Conservation (phyloP, 148 eudicot genomes). For the Talinum fruticosum region DNA sequence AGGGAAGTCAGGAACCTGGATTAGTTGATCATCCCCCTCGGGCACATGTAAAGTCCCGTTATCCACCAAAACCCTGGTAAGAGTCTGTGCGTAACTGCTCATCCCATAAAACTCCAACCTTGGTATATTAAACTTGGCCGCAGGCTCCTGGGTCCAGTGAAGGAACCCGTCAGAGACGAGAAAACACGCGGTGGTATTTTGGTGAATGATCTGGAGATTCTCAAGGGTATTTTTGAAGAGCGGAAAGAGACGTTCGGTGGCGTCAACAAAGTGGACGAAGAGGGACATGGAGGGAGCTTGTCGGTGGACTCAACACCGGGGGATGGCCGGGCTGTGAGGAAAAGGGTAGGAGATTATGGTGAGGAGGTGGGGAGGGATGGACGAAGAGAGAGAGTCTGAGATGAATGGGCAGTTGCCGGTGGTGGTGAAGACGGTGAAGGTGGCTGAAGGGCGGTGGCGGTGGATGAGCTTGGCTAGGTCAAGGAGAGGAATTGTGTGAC, state of each 20-base stretch:
- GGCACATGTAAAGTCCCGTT: conserved; percentile 18
- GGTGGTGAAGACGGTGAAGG: conserved; percentile 67
- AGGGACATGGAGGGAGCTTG: background rate
- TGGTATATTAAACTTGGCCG: conserved; percentile 45
- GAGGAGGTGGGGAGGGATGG: conserved; percentile 3
- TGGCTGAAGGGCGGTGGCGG: conserved; percentile 22
- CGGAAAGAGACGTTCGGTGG: conserved; percentile 38
- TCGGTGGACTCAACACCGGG: background rate
- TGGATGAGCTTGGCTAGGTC: conserved; percentile 56
- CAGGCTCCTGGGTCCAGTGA: conserved; percentile 53
- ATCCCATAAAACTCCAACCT: conserved; percentile 45
- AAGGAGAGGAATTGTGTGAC: conserved; percentile 66
- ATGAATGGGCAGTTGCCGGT: conserved; percentile 56
- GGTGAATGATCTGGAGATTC: background rate
- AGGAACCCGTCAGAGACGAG: conserved; percentile 56
- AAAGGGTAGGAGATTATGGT: conserved; percentile 42
- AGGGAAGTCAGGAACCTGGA: conserved; percentile 42
- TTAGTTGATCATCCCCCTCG: conserved; percentile 34
- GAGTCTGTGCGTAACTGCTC: conserved; percentile 26
- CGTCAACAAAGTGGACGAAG: background rate
- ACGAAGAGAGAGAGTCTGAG: conserved; percentile 30
- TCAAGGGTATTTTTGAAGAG: conserved; percentile 34
- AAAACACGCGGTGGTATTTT: conserved; percentile 23
- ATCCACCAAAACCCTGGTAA: background rate
- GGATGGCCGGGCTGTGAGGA: conserved; percentile 35